Base-by-base conservation (phyloP, 176 grass and related monocot genomes). In the Zoysia japonica region DNA sequence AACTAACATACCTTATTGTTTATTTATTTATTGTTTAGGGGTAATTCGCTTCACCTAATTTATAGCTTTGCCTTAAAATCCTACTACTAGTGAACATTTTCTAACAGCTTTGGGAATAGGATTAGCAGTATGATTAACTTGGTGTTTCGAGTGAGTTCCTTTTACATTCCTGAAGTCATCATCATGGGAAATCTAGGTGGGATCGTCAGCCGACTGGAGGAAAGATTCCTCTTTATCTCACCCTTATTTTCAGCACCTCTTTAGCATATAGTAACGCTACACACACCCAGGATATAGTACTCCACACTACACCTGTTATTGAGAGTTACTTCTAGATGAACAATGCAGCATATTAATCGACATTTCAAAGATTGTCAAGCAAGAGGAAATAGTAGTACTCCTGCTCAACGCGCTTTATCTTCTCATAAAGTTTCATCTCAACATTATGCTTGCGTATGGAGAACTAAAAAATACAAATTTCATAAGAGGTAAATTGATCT, bases 171-270 rank as follows among this genome's bases (percentile, higher is more conserved):
- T 67, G 81, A 67, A 85, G 70, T 83, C 83, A 81, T 89, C 80
- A 51, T 87, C 74, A 83, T 88, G 71, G 75, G 76, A 82, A 46
- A 83, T 82, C 77, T 71, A 84, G 84, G 84, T 85, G 78, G 84
- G 84, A 90, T 92, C 77, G 80, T 28, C 28, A 28, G 28, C 90
- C 90, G 93, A 72, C 85, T 88, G 85, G 88, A 82, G 20, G 46
- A 53, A 91, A 87, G 87, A 91, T 92, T 87, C 87, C 81, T 63
- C 28, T 28, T 28, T 28, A 28, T 28, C 87, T 38, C 71, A 41
- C 41, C 28, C 72, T 84, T 78, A 81, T 66, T 61, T 90, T 77
- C 76, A 28, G 28, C 28, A 28, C 28, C 28, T 28, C 28, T 28
- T 28, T 28, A 28, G 28, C 28, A 28, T 28, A 50, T 16, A 7